Percentiles rank a stretch among this genome's conserved stretches.
Evolutionary conservation across 2,329 filamentous ascomycete species (phyloP).

Genomic region (Sporothrix luriei): DNA sequence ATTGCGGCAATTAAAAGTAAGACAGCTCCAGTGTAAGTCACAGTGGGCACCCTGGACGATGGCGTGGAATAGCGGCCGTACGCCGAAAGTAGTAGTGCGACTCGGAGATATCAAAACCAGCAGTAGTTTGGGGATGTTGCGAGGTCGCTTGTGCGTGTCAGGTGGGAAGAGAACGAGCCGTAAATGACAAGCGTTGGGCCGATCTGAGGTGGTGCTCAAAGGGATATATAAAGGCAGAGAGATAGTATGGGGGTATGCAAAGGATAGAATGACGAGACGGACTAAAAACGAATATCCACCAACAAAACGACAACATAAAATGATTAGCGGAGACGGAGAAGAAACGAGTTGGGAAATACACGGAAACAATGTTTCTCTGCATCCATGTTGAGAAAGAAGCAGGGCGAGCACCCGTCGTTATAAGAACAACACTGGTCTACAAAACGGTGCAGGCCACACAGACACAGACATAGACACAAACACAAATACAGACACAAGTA

Average conservation of each 20-base stretch:
- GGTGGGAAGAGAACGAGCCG: neutral
- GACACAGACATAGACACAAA: neutral
- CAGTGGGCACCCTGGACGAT: neutral
- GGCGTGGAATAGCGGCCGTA: neutral
- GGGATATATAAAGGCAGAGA: neutral
- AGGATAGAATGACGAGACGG: constrained; percentile 4
- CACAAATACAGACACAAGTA: constrained; percentile 16
- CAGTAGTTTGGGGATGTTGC: neutral
- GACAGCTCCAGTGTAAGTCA: neutral
- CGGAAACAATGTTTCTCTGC: neutral
- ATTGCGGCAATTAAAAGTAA: neutral
- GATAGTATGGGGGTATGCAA: neutral
- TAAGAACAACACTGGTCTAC: constrained; percentile 1
- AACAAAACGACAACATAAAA: neutral
- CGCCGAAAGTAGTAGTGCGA: neutral
- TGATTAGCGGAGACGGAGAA: neutral
- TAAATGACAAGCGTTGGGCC: constrained; percentile 15
- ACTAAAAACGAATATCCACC: neutral
- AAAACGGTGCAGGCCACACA: constrained; percentile 8
- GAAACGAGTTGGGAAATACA: neutral
- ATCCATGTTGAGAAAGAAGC: neutral
- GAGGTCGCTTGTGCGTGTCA: neutral
- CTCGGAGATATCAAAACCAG: neutral
- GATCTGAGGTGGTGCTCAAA: neutral
- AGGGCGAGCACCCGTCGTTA: neutral